Base-by-base conservation (phyloP, 1,284 basidiomycete species). In the Cerioporus squamosus region DNA sequence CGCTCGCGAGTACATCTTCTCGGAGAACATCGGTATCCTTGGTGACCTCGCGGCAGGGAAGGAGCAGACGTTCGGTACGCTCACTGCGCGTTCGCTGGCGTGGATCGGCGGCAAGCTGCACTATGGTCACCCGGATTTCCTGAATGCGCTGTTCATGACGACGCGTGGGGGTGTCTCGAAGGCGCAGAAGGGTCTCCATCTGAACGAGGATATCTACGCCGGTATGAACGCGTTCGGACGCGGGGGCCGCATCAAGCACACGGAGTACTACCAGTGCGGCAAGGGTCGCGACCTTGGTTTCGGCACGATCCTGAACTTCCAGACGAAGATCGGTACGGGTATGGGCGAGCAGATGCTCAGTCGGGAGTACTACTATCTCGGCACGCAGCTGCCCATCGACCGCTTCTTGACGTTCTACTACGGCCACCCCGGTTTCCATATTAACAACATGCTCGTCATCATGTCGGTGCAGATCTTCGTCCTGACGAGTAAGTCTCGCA, bases 301-400 rank as follows among this genome's bases (percentile, higher is more conserved):
- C 75, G 97, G 97, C 46, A 99, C 97, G 29, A 99, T 99, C 73
- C 78, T 99, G 68, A 99, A 99, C 77, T 99, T 99, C 90, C 94
- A 95, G 82, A 99, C 97, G 63, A 99, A 99, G 86, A 95, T 99
- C 65, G 97, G 97, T 33, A 98, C 96, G 45, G 97, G 97, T 78
- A 99, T 99, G 97, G 97, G 97, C 55, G 97, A 99, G 76, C 97
- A 99, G 77, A 96, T 98, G 94, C 86, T 99, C 66, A 97, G 94
- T 77, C 88, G 97, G 68, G 97, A 99, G 79, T 98, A 99, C 79
- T 99, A 99, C 78, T 99, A 99, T 75, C 79, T 99, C 65, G 97
- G 97, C 52, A 99, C 97, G n/a, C 97, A 99, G 75, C 85, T 99
- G 46, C 96, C 97, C 42, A 89, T 98, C 74, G 97, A 99, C 74